phyloP scores from a whole-genome alignment of 169 alveolate genomes.

The Cryptosporidium bovis region DNA sequence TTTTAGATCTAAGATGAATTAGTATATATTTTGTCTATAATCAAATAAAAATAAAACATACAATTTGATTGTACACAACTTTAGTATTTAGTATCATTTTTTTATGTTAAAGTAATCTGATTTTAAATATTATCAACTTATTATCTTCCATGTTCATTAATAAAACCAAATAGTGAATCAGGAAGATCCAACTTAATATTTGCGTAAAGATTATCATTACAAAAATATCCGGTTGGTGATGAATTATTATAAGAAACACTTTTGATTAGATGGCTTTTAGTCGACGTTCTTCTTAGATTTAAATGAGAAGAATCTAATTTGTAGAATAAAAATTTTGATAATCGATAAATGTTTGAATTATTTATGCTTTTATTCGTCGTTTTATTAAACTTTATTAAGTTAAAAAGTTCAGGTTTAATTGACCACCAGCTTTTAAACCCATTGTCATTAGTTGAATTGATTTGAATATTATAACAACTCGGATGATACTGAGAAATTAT shows the following conservation, averaged over 20 bases:
- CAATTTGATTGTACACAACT: no score
- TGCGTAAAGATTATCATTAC: conserved; percentile 22
- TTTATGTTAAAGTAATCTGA: background rate
- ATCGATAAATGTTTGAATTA: background rate
- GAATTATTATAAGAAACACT: background rate
- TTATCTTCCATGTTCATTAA: no score
- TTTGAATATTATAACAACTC: conserved; percentile 24
- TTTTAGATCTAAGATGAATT: no score
- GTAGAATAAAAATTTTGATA: conserved; percentile 1
- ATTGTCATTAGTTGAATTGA: conserved; percentile 1
- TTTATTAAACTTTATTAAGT: background rate
- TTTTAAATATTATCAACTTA: background rate
- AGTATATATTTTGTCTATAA: no score
- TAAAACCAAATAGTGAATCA: background rate
- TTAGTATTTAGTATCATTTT: no score
- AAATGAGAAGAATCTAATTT: conserved; percentile 57
- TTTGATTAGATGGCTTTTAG: conserved; percentile 19
- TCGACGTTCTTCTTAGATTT: conserved; percentile 24
- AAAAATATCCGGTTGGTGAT: conserved; percentile 1
- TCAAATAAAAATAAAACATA: no score
- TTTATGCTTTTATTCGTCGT: background rate
- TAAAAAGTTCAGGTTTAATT: conserved; percentile 8
- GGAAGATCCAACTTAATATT: conserved; percentile 49
- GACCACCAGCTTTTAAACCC: conserved; percentile 53
- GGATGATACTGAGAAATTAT: conserved; percentile 41